Conservation (phyloP, 1,284 basidiomycete species). For the Leccinum pachyderme region DNA sequence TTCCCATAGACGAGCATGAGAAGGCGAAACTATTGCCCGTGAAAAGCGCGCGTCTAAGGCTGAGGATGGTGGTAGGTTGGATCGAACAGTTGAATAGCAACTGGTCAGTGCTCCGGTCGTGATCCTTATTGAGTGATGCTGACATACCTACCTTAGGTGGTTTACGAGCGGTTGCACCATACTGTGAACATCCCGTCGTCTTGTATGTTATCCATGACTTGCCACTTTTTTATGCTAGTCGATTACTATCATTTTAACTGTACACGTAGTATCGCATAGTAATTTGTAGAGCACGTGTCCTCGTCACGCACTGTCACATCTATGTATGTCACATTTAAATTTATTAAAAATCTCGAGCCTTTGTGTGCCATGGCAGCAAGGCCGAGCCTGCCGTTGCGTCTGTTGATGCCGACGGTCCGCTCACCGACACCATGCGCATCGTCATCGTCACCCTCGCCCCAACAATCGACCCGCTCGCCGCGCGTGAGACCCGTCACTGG, state of each 20-base stretch:
- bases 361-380: slow-evolving; percentile 19
- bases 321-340: slow-evolving; percentile 13
- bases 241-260: slow-evolving; percentile 13
- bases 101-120: slow-evolving; percentile 47
- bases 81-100: slow-evolving; percentile 77
- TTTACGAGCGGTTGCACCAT: slow-evolving; percentile 48
- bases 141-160: slow-evolving; percentile 39
- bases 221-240: slow-evolving; percentile 12
- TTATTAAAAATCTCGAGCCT: not conserved
- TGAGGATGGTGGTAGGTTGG: slow-evolving; percentile 89
- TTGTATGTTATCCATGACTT: slow-evolving; percentile 14
- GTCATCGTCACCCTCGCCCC: slow-evolving; percentile 7
- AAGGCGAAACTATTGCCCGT: slow-evolving; percentile 94
- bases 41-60: slow-evolving; percentile 71
- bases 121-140: slow-evolving; percentile 7
- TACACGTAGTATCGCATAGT: slow-evolving; percentile 3
- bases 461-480: slow-evolving; percentile 24
- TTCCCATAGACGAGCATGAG: slow-evolving; percentile 95
- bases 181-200: slow-evolving; percentile 15
- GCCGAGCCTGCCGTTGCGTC: slow-evolving; percentile 13
- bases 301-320: slow-evolving; percentile 14
- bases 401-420: slow-evolving; percentile 35
- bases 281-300: slow-evolving; percentile 3
- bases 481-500: slow-evolving; percentile 22
- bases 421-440: slow-evolving; percentile 11